Evolutionary conservation across 2,329 filamentous ascomycete genomes (phyloP).

Genomic region (Diaporthe citrichinensis): DNA sequence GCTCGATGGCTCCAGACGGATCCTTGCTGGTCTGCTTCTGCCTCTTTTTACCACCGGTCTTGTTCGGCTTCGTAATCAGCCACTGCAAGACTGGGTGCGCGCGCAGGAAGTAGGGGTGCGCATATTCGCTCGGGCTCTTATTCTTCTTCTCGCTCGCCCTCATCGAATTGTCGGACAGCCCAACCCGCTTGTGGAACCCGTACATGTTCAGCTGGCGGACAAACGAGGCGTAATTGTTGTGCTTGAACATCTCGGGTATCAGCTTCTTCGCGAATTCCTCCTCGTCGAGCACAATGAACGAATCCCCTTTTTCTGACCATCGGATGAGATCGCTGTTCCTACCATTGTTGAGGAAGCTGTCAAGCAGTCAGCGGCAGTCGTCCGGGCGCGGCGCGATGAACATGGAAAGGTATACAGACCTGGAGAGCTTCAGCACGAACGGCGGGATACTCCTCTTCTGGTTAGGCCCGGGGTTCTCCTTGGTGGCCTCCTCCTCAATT

Average conservation of each 20-base stretch:
- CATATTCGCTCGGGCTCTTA: slow-evolving; percentile 98
- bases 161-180: slow-evolving; percentile 97
- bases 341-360: slow-evolving; percentile 90
- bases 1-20: slow-evolving; percentile 60
- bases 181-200: slow-evolving; percentile 96
- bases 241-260: slow-evolving; percentile 98
- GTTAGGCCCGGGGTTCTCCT: slow-evolving; percentile 73
- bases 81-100: slow-evolving; percentile 93
- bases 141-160: slow-evolving; percentile 96
- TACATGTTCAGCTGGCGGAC: slow-evolving; percentile 97
- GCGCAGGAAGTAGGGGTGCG: slow-evolving; percentile 94
- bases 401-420: slow-evolving; percentile 68
- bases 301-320: slow-evolving; percentile 97
- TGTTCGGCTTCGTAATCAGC: slow-evolving; percentile 96
- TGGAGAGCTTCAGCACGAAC: slow-evolving; percentile 98
- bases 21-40: slow-evolving; percentile 69
- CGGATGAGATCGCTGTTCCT: slow-evolving; percentile 96
- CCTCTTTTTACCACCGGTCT: slow-evolving; percentile 71
- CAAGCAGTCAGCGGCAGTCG: slow-evolving; percentile 43
- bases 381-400: slow-evolving; percentile 3
- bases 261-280: slow-evolving; percentile 98
- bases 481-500: slow-evolving; percentile 87
- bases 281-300: slow-evolving; percentile 96
- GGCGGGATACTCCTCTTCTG: slow-evolving; percentile 76
- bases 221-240: slow-evolving; percentile 98